Base-by-base conservation (phyloP, 2,329 filamentous ascomycete genomes). In the Colletotrichum sp. region DNA sequence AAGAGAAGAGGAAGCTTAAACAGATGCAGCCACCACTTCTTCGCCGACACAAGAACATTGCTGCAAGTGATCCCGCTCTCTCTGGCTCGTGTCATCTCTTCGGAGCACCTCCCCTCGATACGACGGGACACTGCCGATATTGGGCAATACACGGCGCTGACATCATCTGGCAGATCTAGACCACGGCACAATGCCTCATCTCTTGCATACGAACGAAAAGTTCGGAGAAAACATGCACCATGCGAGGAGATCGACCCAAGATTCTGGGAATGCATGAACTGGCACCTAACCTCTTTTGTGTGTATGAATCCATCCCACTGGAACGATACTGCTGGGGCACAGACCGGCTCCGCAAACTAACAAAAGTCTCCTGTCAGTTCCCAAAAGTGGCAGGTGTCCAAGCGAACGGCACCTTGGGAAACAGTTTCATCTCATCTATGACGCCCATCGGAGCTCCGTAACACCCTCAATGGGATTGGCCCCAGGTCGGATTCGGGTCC, bases 381-480 rank as follows among this genome's bases (percentile, higher is more conserved):
- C 60, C 48, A 24, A 26, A 30, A 36, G n/a, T 60, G 36, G 58
- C 48, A 60, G 60, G 28, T 30, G 67, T 32, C 67, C 32, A 52
- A 60, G 26, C 61, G 28, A 26, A 32, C 16, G 18, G 9, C 30
- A 58, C 21, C 28, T 18, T 21, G 6, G 21, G 18, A 48, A 15
- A 52, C 26, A 58, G 68, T 71, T 66, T 71, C 68, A 71, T 61
- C 68, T 30, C 10, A 60, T 66, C 8, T 66, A n/a, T 30, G n/a
- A 61, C 61, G 28, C 52, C 43, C 12, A 26, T 24, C 72, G 72
- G 68, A 75, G 13, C 60, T 75, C 68, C 72, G 72, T 48, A 52
- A 36, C 48, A 30, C 18, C 34, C 67, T 34, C 24, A 71, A 36
- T 8, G 26, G 60, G 67, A 34, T 55, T 32, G 34, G 21, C 34